phyloP scores from a whole-genome alignment of 805 yeast species.

The Pichia cephalocereana region DNA sequence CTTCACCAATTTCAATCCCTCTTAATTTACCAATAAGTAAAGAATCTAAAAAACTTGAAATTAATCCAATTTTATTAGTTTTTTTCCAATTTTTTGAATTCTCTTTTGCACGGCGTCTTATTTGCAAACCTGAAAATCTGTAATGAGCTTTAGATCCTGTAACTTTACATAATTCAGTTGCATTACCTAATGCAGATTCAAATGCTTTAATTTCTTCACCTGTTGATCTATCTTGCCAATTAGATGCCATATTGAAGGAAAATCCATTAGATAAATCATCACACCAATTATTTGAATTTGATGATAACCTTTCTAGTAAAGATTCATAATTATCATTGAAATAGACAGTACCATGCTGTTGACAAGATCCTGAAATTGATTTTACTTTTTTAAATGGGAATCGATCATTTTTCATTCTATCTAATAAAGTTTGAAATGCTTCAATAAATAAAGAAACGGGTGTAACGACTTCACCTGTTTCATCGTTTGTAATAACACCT shows the following conservation, averaged over 20 bases:
- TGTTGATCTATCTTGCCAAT: constrained; percentile 95
- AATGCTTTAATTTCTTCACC: constrained; percentile 54
- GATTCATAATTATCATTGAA: constrained; percentile 49
- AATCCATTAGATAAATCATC: constrained; percentile 42
- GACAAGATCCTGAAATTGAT: constrained; percentile 79
- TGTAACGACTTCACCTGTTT: constrained; percentile 54
- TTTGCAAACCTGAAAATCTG: constrained; percentile 89
- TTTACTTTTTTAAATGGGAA: constrained; percentile 53
- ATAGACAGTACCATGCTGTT: constrained; percentile 86
- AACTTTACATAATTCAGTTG: constrained; percentile 45
- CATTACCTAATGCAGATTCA: constrained; percentile 56
- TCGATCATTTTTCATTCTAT: constrained; percentile 35
- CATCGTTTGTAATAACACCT: constrained; percentile 56
- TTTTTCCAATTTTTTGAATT: constrained; percentile 42
- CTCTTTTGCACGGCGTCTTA: constrained; percentile 53
- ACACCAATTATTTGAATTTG: constrained; percentile 31
- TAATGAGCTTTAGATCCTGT: constrained; percentile 88
- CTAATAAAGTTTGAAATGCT: constrained; percentile 59
- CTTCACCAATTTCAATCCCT: constrained; percentile 73
- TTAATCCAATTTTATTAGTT: constrained; percentile 60
- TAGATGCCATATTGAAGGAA: constrained; percentile 62
- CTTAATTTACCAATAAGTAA: constrained; percentile 57
- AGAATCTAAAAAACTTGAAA: constrained; percentile 70
- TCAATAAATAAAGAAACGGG: constrained; percentile 91
- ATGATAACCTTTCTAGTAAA: constrained; percentile 30